A percentile compares a stretch with the other conserved stretches of the same genome.
phyloP scores from a whole-genome alignment of 345 rosid species.

The Geranium brycei region DNA sequence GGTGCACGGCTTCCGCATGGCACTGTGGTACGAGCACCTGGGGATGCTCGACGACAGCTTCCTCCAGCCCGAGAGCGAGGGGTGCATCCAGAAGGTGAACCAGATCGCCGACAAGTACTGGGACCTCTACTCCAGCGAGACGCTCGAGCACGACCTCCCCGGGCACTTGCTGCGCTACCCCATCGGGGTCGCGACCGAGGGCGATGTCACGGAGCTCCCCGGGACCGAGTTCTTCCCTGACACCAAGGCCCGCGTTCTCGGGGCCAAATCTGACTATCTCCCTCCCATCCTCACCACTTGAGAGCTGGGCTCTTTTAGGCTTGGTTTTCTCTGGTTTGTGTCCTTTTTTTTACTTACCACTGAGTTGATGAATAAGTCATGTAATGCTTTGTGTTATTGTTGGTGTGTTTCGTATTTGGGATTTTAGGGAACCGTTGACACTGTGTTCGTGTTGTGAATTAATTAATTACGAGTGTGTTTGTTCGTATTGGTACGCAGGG shows the following conservation, averaged over 20 bases:
- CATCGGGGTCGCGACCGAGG: slow-evolving; percentile 45
- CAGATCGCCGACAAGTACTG: slow-evolving; percentile 74
- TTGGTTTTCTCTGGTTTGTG: neutral
- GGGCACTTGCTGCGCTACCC: slow-evolving; percentile 96
- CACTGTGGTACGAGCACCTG: slow-evolving; percentile 91
- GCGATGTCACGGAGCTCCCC: slow-evolving; percentile 55
- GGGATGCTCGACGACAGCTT: slow-evolving; percentile 80
- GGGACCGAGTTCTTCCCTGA: slow-evolving; percentile 74
- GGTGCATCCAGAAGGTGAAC: slow-evolving; percentile 63
- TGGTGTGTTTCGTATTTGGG: too few species aligned
- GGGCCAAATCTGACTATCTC: slow-evolving; percentile 71
- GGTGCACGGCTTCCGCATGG: slow-evolving; percentile 90
- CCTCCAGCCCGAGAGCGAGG: slow-evolving; percentile 55
- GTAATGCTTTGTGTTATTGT: too few species aligned
- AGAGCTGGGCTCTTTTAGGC: neutral
- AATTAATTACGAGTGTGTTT: too few species aligned
- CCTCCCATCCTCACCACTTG: slow-evolving; percentile 92
- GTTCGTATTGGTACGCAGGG: too few species aligned
- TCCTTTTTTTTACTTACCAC: neutral
- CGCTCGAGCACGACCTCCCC: slow-evolving; percentile 67
- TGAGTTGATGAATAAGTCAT: too few species aligned
- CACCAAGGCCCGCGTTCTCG: slow-evolving; percentile 80
- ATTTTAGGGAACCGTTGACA: too few species aligned
- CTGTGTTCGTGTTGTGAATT: too few species aligned
- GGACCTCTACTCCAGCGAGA: slow-evolving; percentile 15